Base-by-base conservation (phyloP, 352 stramenopile species). In the Pythium biforme region DNA sequence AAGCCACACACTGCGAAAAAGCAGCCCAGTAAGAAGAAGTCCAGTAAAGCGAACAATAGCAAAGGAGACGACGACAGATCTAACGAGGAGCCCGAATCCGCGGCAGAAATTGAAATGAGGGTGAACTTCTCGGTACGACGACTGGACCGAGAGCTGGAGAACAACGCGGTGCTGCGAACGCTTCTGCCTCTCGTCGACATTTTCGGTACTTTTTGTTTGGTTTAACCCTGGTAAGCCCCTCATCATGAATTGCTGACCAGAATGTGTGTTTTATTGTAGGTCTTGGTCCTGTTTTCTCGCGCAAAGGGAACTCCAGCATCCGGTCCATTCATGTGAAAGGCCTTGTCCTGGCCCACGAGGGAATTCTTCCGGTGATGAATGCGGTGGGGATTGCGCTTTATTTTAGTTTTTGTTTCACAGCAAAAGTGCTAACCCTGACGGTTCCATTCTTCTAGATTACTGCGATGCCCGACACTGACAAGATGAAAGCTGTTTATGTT, bases 281-380 rank as follows among this genome's bases (percentile, higher is more conserved):
- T n/a, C 33, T 83, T 54, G 62, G 75, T 5, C 52, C 68, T 3
- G 62, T 88, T n/a, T 87, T 90, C 34, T 81, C 76, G 2, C 74
- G 76, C 8, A 87, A 88, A 22, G 59, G 76, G 41, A 68, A 81
- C 39, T 51, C 69, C 60, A 59, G 73, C 3, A 26, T 88, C 40
- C 69, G 74, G 22, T 53, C 69, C 29, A 62, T 84, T 19, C 77
- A 80, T 41, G 71, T 87, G 17, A 83, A 87, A 34, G 66, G 68
- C 10, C 60, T 85, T 0, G 64, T 90, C 33, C 61, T 90, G 3
- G 74, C 75, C 6, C 66, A 88, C 62, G 57, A 79, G 6, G 79
- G 78, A 0, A 65, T 90, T 48, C 61, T 79, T 0, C 22, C 68
- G 3, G 75, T 88, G 51, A 64, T 77, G 6, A 87, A 84, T 53